These are phyloP conservation scores for Malassezia restricta DNA, from an alignment of 1,284 basidiomycete species.

Conservation along the genomic window DNA sequence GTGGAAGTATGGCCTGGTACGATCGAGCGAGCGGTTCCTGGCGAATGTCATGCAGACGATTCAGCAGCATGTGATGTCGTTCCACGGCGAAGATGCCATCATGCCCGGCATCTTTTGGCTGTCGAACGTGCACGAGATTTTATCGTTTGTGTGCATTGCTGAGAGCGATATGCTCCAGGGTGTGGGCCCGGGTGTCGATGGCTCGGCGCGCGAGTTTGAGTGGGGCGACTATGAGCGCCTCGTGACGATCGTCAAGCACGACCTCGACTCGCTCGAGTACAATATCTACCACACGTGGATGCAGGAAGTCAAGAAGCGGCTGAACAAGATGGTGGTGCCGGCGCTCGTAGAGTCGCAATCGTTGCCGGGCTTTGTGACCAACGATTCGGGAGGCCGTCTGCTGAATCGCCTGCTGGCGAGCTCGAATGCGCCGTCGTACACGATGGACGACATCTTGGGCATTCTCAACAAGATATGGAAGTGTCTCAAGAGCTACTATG, in stretches of 20 bases:
- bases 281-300: constrained; percentile 99
- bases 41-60: constrained; percentile 98
- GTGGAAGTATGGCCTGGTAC: constrained; percentile 98
- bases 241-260: constrained; percentile 94
- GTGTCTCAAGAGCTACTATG: constrained; percentile 94
- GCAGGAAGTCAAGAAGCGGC: constrained; percentile 91
- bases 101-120: constrained; percentile 97
- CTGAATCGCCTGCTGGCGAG: constrained; percentile 76
- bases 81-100: constrained; percentile 85
- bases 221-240: constrained; percentile 95
- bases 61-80: constrained; percentile 89
- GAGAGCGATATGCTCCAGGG: constrained; percentile 97
- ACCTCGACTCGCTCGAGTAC: constrained; percentile 93
- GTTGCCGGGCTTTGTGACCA: constrained; percentile 91
- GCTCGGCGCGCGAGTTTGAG: constrained; percentile 79
- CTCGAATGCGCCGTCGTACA: constrained; percentile 74
- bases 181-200: constrained; percentile 80
- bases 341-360: constrained; percentile 96
- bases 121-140: constrained; percentile 98
- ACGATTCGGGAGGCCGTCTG: constrained; percentile 77
- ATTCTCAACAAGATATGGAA: constrained; percentile 97
- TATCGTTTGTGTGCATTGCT: constrained; percentile 96
- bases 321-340: constrained; percentile 96
- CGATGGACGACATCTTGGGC: constrained; percentile 97
- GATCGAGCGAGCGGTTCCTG: constrained; percentile 91